These are phyloP conservation scores for Gnomoniopsis sp. DNA, from an alignment of 2,329 filamentous ascomycete genomes.

Conservation along the genomic window DNA sequence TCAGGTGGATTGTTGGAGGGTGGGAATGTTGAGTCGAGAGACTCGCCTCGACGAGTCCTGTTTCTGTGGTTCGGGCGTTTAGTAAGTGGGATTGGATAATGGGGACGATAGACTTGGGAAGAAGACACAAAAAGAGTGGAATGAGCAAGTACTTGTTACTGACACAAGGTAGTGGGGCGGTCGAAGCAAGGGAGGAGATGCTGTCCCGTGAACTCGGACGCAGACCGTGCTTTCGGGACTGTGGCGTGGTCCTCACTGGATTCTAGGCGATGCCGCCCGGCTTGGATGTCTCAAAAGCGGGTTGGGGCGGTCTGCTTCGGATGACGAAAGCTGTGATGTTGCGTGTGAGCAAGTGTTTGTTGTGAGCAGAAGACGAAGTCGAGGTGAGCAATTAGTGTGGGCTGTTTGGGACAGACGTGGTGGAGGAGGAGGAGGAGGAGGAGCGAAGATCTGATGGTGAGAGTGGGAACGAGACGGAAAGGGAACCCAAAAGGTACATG, in stretches of 20 bases:
- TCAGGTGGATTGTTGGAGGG: slow-evolving; percentile 3
- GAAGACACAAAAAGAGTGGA: slow-evolving; percentile 12
- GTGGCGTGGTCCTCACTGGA: slow-evolving; percentile 13
- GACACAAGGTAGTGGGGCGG: slow-evolving; percentile 11
- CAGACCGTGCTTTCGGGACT: slow-evolving; percentile 7
- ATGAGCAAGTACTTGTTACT: slow-evolving; percentile 16
- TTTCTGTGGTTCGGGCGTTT: slow-evolving; percentile 9
- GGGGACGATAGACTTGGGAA: background rate
- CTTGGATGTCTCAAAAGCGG: background rate
- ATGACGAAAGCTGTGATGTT: background rate
- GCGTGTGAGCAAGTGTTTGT: background rate
- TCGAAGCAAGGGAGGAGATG: slow-evolving; percentile 16
- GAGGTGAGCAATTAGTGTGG: background rate
- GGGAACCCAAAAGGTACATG: slow-evolving; percentile 5
- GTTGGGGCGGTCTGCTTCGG: background rate
- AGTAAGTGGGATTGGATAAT: slow-evolving; percentile 18
- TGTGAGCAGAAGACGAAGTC: slow-evolving; percentile 1
- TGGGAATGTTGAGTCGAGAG: slow-evolving; percentile 6
- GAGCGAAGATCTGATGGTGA: slow-evolving; percentile 3
- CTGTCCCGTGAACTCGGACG: background rate
- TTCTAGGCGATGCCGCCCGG: slow-evolving; percentile 11
- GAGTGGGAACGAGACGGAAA: background rate
- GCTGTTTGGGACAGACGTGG: background rate
- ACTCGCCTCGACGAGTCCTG: background rate
- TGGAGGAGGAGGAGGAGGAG: slow-evolving; percentile 18